Base-by-base conservation (phyloP, 2,329 filamentous ascomycete species). In the Berkeleyomyces basicola region DNA sequence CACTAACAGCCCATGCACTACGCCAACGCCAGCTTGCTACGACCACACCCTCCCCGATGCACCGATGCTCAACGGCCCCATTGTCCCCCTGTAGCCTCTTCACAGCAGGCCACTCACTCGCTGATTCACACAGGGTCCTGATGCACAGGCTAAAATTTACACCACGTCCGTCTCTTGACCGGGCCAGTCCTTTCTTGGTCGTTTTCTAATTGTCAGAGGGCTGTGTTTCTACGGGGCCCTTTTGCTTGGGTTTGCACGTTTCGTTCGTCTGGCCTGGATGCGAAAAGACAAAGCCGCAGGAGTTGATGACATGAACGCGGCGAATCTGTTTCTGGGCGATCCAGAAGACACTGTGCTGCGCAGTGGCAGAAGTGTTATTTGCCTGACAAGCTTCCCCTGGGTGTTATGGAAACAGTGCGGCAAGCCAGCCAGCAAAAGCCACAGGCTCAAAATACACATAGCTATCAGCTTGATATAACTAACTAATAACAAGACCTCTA, bases 81-180 rank as follows among this genome's bases (percentile, higher is more conserved):
- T 16, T 55, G 51, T 37, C 51, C 51, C 43, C 51, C 37, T 55
- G 51, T 55, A 55, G 11, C 2, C 33, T 16, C 51, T 7, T 36
- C 33, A 55, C 51, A 55, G n/a, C 11, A 33, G 23, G 23, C 33
- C 10, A 55, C 14, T n/a, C 37, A 10, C n/a, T 6, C 7, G 33
- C 51, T 55, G 51, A 55, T 55, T 55, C 51, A 36, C 51, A 55
- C 51, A 55, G 51, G 51, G 51, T 55, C 51, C 51, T 16, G 33
- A 14, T 11, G 51, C 7, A 6, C 31, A 36, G 51, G 10, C 51
- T 39, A 39, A 55, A 55, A n/a, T 39, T 39, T 31, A 39, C 51
- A 55, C 51, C 51, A 31, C 10, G n/a, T 31, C 23, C 23, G 23
- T 23, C 33, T 55, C 51, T 55, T 55, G 10, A 33, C 51, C 31